Percentiles rank a stretch among this genome's conserved stretches.
Conservation (phyloP, 1,284 basidiomycete genomes). For the Xerocomus nothofagi region DNA sequence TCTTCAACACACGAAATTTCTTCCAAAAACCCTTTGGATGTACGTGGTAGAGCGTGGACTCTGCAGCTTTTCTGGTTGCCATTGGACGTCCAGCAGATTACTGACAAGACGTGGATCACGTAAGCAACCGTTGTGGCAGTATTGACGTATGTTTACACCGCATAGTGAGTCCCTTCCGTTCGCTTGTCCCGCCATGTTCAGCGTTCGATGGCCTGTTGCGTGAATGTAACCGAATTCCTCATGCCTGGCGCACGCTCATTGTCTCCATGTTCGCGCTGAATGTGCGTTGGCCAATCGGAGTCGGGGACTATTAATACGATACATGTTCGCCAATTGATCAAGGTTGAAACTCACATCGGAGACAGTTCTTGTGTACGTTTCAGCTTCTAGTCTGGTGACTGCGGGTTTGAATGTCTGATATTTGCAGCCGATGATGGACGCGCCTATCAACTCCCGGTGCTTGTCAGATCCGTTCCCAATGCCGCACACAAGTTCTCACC, state of each 20-base stretch:
- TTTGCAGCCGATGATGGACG: background rate
- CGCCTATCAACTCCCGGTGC: background rate
- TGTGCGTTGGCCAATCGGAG: too few relatives aligned
- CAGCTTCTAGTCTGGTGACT: too few relatives aligned
- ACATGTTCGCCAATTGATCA: too few relatives aligned
- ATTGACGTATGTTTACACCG: too few relatives aligned
- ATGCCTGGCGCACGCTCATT: too few relatives aligned
- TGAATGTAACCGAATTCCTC: too few relatives aligned
- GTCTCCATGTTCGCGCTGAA: too few relatives aligned
- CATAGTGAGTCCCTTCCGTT: too few relatives aligned
- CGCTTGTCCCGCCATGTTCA: too few relatives aligned
- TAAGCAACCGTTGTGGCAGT: constrained; percentile 24
- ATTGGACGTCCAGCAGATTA: constrained; percentile 35
- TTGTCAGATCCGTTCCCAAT: background rate
- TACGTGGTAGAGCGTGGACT: constrained; percentile 86
- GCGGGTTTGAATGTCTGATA: constrained; percentile 7
- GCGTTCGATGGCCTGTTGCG: too few relatives aligned
- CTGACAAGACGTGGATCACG: constrained; percentile 8
- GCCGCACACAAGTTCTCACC: background rate
- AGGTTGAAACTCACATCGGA: background rate
- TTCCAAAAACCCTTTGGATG: constrained; percentile 91
- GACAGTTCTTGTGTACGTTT: background rate
- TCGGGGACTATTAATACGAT: too few relatives aligned
- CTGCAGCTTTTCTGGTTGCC: constrained; percentile 74
- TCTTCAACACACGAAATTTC: constrained; percentile 71